phyloP scores from a whole-genome alignment of 495 filamentous ascomycete genomes.

The Hamigera avellanea region DNA sequence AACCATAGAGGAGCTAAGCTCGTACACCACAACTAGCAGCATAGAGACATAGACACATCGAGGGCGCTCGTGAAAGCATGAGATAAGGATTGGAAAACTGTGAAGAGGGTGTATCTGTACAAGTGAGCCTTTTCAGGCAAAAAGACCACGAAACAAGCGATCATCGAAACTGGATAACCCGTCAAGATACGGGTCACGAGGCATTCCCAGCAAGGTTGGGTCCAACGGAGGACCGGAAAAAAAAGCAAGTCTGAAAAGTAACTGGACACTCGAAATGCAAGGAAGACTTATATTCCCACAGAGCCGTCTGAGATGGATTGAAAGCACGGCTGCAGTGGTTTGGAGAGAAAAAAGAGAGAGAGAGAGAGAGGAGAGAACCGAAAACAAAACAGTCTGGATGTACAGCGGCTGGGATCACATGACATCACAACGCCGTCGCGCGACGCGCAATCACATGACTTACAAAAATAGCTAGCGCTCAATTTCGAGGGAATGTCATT shows the following conservation, averaged over 20 bases:
- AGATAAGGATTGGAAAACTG: slow-evolving; percentile 15
- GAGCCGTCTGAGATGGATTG: slow-evolving; percentile 14
- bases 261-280: slow-evolving; percentile 3
- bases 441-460: slow-evolving; percentile 15
- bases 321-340: slow-evolving; percentile 13
- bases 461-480: neutral
- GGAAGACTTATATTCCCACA: slow-evolving; percentile 1
- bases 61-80: slow-evolving; percentile 8
- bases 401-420: slow-evolving; percentile 1
- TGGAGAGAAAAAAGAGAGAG: slow-evolving; percentile 8
- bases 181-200: neutral
- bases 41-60: slow-evolving; percentile 3
- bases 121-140: slow-evolving; percentile 20
- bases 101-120: slow-evolving; percentile 22
- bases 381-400: neutral
- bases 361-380: slow-evolving; percentile 3
- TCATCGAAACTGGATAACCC: slow-evolving; percentile 2
- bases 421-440: slow-evolving; percentile 6
- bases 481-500: too few relatives aligned
- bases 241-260: slow-evolving; percentile 5
- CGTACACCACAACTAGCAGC: slow-evolving; percentile 7
- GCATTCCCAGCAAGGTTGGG: slow-evolving; percentile 10
- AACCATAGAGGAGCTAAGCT: slow-evolving; percentile 5
- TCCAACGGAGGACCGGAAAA: slow-evolving; percentile 9
- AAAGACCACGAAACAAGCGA: slow-evolving; percentile 13